Base-by-base conservation (phyloP, 2,329 filamentous ascomycete genomes). In the Metarhizium album region DNA sequence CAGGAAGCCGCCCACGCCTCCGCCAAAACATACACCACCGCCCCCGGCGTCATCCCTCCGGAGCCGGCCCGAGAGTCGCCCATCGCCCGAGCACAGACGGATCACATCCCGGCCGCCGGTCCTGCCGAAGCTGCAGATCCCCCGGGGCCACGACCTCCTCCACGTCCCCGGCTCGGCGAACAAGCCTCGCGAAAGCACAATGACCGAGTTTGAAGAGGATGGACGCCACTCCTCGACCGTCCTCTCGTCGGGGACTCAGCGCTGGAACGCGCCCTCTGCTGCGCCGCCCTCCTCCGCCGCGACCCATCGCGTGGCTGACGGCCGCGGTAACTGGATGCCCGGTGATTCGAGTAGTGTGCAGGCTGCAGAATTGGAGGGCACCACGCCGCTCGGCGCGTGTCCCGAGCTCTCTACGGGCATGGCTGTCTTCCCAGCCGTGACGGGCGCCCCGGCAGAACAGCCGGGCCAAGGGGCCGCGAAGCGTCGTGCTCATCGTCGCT, bases 171-270 rank as follows among this genome's bases (percentile, higher is more conserved):
- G 45, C 13, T n/a, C 48, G 33, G 38, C 42, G 4, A 47, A 45
- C 14, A 55, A 37, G 29, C 59, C 63, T 9, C 66, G 65, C 22
- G 69, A 73, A 51, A 73, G 76, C 62, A 66, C 72, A 51, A 64
- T 76, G 54, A 73, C 75, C 8, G 70, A 80, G 62, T 74, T 79
- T 52, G 75, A 79, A 53, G 71, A 79, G 62, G 72, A 76, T 57
- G 64, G 74, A 53, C 64, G 64, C 16, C 37, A 29, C 7, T 35
- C 33, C 5, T 49, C 49, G 52, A 46, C 65, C 57, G 64, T 70
- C 43, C 45, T 59, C 45, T 64, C 67, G 3, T 61, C 59, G 23
- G 67, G 47, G 58, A 70, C 55, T n/a, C 69, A 73, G 50, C 70
- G 78, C 45, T 79, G 76, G 76, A 66, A 73, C 13, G 74, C 73